Conservation (phyloP, 768 basidiomycete species). For the Collybiopsis confluens region DNA sequence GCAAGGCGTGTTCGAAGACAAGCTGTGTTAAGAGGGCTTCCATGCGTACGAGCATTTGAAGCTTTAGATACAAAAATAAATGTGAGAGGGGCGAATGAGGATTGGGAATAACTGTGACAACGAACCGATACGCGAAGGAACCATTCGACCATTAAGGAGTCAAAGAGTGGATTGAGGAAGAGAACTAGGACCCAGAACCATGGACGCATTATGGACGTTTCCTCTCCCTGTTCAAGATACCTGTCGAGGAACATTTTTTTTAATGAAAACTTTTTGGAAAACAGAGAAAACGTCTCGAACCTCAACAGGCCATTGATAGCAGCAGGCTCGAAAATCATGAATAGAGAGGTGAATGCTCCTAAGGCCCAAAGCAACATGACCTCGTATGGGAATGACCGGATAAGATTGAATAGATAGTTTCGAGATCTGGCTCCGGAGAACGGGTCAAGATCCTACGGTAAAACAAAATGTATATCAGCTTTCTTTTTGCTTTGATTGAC, state of each 20-base stretch:
- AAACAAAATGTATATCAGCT: background rate
- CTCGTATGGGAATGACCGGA: slow-evolving; percentile 31
- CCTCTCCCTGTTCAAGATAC: slow-evolving; percentile 1
- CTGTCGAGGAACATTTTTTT: background rate
- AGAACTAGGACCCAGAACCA: slow-evolving; percentile 36
- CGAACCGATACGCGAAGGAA: slow-evolving; percentile 27
- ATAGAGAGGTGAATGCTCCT: slow-evolving; percentile 20
- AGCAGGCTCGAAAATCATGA: slow-evolving; percentile 30
- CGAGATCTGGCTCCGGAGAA: slow-evolving; percentile 32
- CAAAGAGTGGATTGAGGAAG: slow-evolving; percentile 30
- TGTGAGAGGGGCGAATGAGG: background rate
- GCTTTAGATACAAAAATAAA: background rate
- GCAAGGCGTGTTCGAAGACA: slow-evolving; percentile 23
- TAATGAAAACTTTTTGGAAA: too few relatives aligned
- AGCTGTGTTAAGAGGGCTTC: slow-evolving; percentile 11
- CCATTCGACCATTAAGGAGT: slow-evolving; percentile 34
- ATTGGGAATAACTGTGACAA: background rate
- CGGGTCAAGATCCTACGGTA: slow-evolving; percentile 29
- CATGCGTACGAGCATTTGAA: background rate
- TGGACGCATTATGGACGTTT: background rate
- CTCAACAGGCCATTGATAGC: slow-evolving; percentile 36
- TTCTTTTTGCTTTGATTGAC: background rate
- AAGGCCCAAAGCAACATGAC: slow-evolving; percentile 23
- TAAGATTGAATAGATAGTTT: slow-evolving; percentile 43
- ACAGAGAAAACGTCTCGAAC: slow-evolving; percentile 18